Base-by-base conservation (phyloP, 1,139 yeast genomes). In the Magnusiomyces suaveolens region DNA sequence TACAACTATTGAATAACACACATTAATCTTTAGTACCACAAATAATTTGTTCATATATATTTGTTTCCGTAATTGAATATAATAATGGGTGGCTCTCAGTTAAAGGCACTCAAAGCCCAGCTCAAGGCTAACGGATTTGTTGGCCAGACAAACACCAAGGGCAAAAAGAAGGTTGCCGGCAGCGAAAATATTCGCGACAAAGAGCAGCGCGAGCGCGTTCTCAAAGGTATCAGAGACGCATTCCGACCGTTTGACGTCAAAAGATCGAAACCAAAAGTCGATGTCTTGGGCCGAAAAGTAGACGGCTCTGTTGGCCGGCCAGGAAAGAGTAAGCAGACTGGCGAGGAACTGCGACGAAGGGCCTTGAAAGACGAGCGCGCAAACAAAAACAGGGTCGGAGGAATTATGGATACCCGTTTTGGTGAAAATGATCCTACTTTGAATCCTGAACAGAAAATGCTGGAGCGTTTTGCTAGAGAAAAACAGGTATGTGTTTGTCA, bases 391-490 rank as follows among this genome's bases (percentile, higher is more conserved):
- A 84, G 80, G 66, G 81, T 78, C 33, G 96, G 97, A 52, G 89
- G 88, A 1, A 65, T 94, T 21, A 69, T 81, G 2, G 98, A 94
- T 73, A 78, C 88, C 62, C 81, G 98, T 70, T 92, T 94, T 69
- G 99, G 98, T 67, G 98, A 92, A 66, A 79, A 81, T 63, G 83
- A 87, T 69, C 73, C 78, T 39, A 72, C 77, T 51, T 66, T 94
- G 75, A 80, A 84, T 23, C 82, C 83, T 16, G 98, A 94, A 69
- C 97, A 92, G 64, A 87, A 86, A 68, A 90, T 90, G 96, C 78
- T 92, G 71, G 96, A 86, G 65, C 82, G 98, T 72, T 94, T 88
- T 72, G 87, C 96, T 1, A 79, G 83, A 57, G 98, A 92, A 73
- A 79, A 87, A 67, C 94, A 87, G 67, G 65, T 74, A 26, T 50